Evolutionary conservation across 2,329 filamentous ascomycete genomes (phyloP).

Genomic region (Arthroderma sp.): DNA sequence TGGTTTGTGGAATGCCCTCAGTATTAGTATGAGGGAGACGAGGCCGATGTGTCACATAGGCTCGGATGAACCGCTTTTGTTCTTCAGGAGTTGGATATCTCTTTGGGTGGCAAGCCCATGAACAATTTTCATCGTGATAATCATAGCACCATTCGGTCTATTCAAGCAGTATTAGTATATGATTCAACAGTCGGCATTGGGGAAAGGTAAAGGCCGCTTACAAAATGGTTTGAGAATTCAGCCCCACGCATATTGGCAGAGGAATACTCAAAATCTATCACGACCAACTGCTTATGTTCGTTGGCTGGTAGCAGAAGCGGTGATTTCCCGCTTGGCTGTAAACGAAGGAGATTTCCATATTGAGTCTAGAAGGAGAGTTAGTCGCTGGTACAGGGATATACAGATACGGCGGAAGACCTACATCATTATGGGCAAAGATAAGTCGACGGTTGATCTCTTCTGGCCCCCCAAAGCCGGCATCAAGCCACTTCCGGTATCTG

Average conservation of each 20-base stretch:
- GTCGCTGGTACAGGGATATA: constrained; percentile 3
- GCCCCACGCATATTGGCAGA: constrained; percentile 73
- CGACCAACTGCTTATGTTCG: constrained; percentile 87
- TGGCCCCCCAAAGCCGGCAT: constrained; percentile 54
- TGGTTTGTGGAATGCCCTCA: constrained; percentile 32
- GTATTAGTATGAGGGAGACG: constrained; percentile 24
- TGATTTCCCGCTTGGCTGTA: constrained; percentile 57
- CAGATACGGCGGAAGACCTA: constrained; percentile 33
- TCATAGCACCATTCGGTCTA: constrained; percentile 93
- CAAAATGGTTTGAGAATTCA: constrained; percentile 97
- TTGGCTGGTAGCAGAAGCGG: constrained; percentile 81
- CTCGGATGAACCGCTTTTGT: constrained; percentile 70
- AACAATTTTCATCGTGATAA: constrained; percentile 60
- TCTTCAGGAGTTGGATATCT: constrained; percentile 68
- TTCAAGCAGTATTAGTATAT: neutral
- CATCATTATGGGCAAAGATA: constrained; percentile 96
- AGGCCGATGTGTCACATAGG: constrained; percentile 74
- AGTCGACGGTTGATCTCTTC: constrained; percentile 58
- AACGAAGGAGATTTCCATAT: constrained; percentile 90
- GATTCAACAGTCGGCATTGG: neutral
- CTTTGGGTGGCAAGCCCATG: constrained; percentile 55
- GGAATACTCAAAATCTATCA: constrained; percentile 97
- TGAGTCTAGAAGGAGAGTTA: constrained; percentile 53
- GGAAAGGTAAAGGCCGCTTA: constrained; percentile 24
- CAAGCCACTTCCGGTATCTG: constrained; percentile 64